Evolutionary conservation across 2,329 filamentous ascomycete species (phyloP), one percentile per base, ranked within the genome.

Genomic region (Polychaeton citri): DNA sequence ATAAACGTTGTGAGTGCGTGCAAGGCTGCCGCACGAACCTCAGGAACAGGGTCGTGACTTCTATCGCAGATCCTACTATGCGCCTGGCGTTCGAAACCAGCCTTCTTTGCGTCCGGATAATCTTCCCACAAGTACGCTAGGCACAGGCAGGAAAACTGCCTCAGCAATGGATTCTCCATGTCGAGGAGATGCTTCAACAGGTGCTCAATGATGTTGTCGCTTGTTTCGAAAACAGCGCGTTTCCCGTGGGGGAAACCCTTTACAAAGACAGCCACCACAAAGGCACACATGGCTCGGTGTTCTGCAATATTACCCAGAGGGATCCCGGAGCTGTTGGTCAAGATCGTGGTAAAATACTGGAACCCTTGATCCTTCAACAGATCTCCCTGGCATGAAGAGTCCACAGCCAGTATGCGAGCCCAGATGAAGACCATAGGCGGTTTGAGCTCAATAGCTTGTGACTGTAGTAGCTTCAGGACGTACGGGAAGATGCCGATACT

Each of bases 401-500:
- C 90, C 5, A 98, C 90, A 6, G 90, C 90, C 44, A 98, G 74
- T 30, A 98, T 85, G 33, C 90, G 76, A 5, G 90, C 87, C 90
- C 90, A 98, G 43, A 98, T 98, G 59, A 96, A 98, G 4, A 98
- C 87, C 90, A 98, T 96, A 41, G 96, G 87, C 0, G 90, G 88
- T 54, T 96, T 96, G 42, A 98, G 64, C 58, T 98, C 90, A 32
- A 85, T 74, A 0, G 90, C 90, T 32, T 92, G 88, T 4, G 90
- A 96, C 57, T 98, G 90, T 13, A 98, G 66, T 18, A 98, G 68
- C 61, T 98, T 98, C 21, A 98, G 66, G n/a, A 98, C 90, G 54
- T 98, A 98, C 0, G 90, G 90, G 59, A 98, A 98, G 43, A 98
- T 98, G 17, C 90, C 90, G 42, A 98, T 98, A 58, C 87, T 95